A percentile compares a stretch with the other conserved stretches of the same genome.
phyloP scores from a whole-genome alignment of 331 rosid genomes.

The Ulmus americana region DNA sequence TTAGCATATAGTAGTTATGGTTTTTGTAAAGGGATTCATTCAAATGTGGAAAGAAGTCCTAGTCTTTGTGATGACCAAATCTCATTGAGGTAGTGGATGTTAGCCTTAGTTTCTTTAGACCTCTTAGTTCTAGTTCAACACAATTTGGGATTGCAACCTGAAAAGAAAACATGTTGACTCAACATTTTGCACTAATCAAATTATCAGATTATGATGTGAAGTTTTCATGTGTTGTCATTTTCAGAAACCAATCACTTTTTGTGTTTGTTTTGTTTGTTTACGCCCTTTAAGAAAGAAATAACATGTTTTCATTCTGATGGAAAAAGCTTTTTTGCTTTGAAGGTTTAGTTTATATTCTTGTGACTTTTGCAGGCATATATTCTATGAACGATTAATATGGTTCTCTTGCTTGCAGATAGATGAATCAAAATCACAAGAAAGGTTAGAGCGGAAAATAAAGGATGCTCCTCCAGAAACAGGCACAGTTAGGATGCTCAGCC shows the following conservation, averaged over 20 bases:
- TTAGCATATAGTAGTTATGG: no score
- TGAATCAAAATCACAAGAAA: constrained; percentile 70
- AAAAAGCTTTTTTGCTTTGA: not conserved
- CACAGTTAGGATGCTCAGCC: constrained; percentile 68
- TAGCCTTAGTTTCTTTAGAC: not conserved
- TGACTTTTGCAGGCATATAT: constrained; percentile 1
- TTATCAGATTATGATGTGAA: not conserved
- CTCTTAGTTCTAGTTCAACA: not conserved
- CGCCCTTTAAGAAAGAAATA: no score
- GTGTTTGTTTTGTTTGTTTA: not conserved
- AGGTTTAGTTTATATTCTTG: not conserved
- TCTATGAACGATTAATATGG: not conserved
- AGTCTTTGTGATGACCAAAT: no score
- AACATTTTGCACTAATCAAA: no score
- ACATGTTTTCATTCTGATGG: not conserved
- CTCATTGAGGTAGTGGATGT: no score
- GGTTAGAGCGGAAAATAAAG: constrained; percentile 64
- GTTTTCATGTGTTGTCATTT: not conserved
- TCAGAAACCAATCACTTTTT: not conserved
- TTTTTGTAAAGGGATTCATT: no score
- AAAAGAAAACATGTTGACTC: no score
- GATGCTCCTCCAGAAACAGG: constrained; percentile 73
- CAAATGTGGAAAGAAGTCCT: no score
- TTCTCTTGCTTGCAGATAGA: constrained; percentile 44
- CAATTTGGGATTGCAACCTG: no score